A percentile compares a stretch with the other conserved stretches of the same genome.
Evolutionary conservation across 2,329 filamentous ascomycete genomes (phyloP).

Genomic region (Emmonsiellopsis sp.): DNA sequence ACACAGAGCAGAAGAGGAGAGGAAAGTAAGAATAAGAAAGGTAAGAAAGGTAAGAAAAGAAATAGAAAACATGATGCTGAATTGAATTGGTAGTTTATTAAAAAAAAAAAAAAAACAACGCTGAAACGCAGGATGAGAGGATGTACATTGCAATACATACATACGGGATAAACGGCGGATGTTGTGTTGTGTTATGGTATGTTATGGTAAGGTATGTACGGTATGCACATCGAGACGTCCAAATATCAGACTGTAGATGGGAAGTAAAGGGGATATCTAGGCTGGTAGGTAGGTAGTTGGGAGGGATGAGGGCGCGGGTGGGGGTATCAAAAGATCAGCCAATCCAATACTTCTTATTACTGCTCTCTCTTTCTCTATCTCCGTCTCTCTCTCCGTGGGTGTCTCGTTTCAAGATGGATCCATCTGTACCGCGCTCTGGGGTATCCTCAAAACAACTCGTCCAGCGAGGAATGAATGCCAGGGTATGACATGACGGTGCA

Average conservation of each 20-base stretch:
- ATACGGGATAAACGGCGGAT: background rate
- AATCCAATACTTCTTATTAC: slow-evolving; percentile 1
- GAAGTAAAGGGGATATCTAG: background rate
- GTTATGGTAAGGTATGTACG: background rate
- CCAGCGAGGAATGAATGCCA: slow-evolving; percentile 1
- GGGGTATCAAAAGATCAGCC: background rate
- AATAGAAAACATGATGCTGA: no score
- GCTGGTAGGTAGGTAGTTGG: no score
- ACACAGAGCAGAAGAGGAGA: no score
- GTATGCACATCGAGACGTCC: background rate
- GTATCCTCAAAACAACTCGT: slow-evolving; percentile 1
- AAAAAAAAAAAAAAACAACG: no score
- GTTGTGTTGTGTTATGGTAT: no score
- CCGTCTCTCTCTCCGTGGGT: background rate
- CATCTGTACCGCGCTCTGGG: background rate
- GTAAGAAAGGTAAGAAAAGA: no score
- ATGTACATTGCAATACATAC: background rate
- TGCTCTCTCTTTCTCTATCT: background rate
- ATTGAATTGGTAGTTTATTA: no score
- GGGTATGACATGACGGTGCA: background rate
- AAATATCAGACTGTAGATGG: background rate
- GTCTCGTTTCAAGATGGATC: background rate
- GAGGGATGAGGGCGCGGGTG: background rate
- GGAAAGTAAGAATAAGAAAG: no score
- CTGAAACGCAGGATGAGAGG: background rate